Base-by-base conservation (phyloP, 805 yeast species). In the Zygoascus ofunaensis region DNA sequence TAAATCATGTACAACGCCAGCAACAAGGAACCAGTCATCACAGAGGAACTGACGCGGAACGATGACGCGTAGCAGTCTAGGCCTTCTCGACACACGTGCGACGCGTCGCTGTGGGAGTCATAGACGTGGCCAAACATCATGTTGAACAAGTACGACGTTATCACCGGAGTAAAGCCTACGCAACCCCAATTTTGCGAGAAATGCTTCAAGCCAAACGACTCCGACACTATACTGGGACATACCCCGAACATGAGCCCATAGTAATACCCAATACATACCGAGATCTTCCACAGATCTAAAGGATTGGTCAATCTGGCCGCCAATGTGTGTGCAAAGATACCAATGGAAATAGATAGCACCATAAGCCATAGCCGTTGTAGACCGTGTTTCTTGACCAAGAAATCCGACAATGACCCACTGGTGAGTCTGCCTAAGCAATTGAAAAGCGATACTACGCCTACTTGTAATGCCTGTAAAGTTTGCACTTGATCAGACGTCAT, bases 141-240 rank as follows among this genome's bases (percentile, higher is more conserved):
- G 32, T 83, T 80, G 50, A 82, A 70, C 45, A 72, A 62, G 50
- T 73, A 73, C 37, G 81, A 73, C 1, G 83, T 75, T 0, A 78
- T 46, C 5, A 80, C 72, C 1, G 90, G 87, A 0, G 86, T 76
- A 41, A 79, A 55, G n/a, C 79, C 76, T 14, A 80, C 70, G 26
- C 77, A 57, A 0, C 92, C 92, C 84, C 86, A 83, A 54, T 81
- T 80, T 49, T 73, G 76, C 3, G 84, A 74, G 55, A 82, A 80
- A 42, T 72, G 68, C 17, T 65, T 67, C 64, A 82, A 71, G 1
- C 90, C 90, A 62, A 81, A 83, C n/a, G 70, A 61, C 50, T 83
- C 89, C 15, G 84, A 75, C 12, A 80, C 72, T 20, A 83, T 73
- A 15, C 82, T 75, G 3, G 92, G 90, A 62, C 74, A 72, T 5